Base-by-base conservation (phyloP, 768 basidiomycete species). In the Hypholoma sublateritium region DNA sequence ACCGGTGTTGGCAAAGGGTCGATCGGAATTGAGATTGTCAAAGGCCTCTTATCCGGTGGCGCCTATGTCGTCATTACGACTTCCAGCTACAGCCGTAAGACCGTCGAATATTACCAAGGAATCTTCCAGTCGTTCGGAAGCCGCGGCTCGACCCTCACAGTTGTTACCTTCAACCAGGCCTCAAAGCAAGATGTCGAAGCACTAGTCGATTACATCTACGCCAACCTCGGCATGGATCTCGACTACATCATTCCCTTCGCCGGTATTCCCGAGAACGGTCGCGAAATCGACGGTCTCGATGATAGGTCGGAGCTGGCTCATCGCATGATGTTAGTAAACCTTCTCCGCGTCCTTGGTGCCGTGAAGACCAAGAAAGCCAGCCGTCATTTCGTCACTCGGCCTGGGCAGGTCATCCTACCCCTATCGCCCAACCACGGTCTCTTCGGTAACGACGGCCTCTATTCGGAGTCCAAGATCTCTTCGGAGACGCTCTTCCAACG, bases 191-290 rank as follows among this genome's bases (percentile, higher is more conserved):
- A 99, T 62, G 93, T 98, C 37, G 97, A 99, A 67, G 93, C 95
- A 5, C 86, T 99, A 50, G 87, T 99, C 63, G n/a, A n/a, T n/a
- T n/a, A n/a, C n/a, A n/a, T n/a, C n/a, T n/a, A n/a, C n/a, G n/a
- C n/a, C n/a, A n/a, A 87, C 22, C 87, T 99, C 52, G 91, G 93
- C 55, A 86, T 98, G 77, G 97, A 99, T 74, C 84, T 99, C 56
- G 97, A 99, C 74, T 99, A 98, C 73, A 93, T 99, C 66, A 84
- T 98, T 58, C 97, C 97, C 19, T 99, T 99, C 74, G 97, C 97
- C 43, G 97, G 96, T 48, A 89, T 99, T 44, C 96, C 97, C 5
- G 97, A 99, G 73, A 98, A 98, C 65, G 97, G 97, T 17, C 91
- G 97, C 56, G 95, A 99, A 73, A 99, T 99, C 59, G 97, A 99